These are phyloP conservation scores for Larix kaempferi DNA, from an alignment of 75 land plant species.

Conservation along the genomic window DNA sequence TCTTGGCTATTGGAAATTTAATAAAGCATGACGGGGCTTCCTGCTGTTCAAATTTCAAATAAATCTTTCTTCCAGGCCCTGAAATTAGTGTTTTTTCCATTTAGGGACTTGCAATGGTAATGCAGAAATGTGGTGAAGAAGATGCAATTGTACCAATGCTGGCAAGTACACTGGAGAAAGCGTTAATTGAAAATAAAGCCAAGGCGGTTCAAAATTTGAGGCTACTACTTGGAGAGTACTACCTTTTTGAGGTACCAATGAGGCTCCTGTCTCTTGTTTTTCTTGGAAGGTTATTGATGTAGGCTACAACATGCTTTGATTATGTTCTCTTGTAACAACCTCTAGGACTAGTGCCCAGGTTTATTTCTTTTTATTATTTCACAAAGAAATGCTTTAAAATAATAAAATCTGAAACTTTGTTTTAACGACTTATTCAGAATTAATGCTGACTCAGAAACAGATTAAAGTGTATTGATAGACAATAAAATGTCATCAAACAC, in stretches of 20 bases:
- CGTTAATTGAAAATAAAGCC: slow-evolving; percentile 39
- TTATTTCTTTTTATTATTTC: too few relatives aligned
- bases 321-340: too few relatives aligned
- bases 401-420: neutral
- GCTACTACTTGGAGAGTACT: slow-evolving; percentile 61
- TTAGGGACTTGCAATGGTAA: slow-evolving; percentile 61
- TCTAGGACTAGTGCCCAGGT: too few relatives aligned
- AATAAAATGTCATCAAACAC: too few relatives aligned
- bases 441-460: neutral
- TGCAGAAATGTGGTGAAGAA: slow-evolving; percentile 63
- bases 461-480: too few relatives aligned
- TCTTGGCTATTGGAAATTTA: too few relatives aligned
- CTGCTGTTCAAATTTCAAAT: too few relatives aligned
- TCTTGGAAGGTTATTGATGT: neutral
- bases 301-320: neutral
- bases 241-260: slow-evolving; percentile 51
- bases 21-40: too few relatives aligned
- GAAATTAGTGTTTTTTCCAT: neutral
- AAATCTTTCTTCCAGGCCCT: too few relatives aligned
- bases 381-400: too few relatives aligned
- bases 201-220: slow-evolving; percentile 59
- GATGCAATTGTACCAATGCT: slow-evolving; percentile 60
- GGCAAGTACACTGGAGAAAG: slow-evolving; percentile 36
- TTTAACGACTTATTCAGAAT: neutral
- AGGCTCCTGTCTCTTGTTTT: neutral